Conservation (phyloP, 768 basidiomycete genomes). For the Psilocybe azurescens region DNA sequence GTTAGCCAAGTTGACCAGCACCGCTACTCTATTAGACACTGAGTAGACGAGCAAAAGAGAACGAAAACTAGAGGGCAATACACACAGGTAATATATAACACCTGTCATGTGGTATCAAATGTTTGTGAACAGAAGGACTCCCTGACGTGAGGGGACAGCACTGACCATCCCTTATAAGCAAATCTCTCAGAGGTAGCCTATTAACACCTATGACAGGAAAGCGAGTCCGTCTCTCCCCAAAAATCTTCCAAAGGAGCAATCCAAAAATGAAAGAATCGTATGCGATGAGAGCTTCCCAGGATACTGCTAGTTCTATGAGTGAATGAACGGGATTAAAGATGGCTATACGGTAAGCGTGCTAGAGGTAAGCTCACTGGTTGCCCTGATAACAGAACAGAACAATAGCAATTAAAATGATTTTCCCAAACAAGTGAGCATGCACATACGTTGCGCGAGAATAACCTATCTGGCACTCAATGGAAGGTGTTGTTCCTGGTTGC, state of each 20-base stretch:
- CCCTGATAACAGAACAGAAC: not conserved
- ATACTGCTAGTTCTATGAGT: not conserved
- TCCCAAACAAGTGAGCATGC: not conserved
- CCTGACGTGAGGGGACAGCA: not conserved
- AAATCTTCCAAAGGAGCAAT: not conserved
- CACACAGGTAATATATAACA: not conserved
- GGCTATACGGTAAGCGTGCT: not conserved
- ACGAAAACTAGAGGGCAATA: too few species aligned
- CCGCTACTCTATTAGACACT: too few species aligned
- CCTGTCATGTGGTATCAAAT: not conserved
- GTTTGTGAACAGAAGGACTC: too few species aligned
- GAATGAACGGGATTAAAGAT: not conserved
- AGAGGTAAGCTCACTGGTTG: not conserved
- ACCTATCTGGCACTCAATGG: too few species aligned
- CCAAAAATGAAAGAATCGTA: slow-evolving; percentile 5
- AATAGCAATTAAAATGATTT: not conserved
- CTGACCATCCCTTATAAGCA: slow-evolving; percentile 5
- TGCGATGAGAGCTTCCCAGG: slow-evolving; percentile 4
- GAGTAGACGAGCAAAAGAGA: too few species aligned
- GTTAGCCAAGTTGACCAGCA: too few species aligned
- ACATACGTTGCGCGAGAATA: not conserved
- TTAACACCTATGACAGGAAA: not conserved
- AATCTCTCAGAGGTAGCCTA: not conserved
- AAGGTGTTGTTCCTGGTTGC: too few species aligned
- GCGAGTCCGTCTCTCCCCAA: not conserved